These are phyloP conservation scores for Tausonia pullulans DNA, from an alignment of 1,284 basidiomycete genomes.

Conservation along the genomic window DNA sequence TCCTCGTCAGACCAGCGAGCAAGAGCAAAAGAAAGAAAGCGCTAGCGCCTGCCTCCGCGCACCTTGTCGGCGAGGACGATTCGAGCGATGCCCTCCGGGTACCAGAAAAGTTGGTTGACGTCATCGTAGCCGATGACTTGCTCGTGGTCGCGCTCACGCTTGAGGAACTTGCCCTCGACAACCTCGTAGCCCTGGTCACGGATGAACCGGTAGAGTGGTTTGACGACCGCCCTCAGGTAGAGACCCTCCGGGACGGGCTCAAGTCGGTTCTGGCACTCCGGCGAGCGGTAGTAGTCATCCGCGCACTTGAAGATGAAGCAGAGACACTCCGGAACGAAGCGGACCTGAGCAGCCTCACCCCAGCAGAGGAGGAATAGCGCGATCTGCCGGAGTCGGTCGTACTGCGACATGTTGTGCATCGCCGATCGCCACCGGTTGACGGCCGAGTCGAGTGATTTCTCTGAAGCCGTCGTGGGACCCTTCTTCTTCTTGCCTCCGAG, in stretches of 20 bases:
- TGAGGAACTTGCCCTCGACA: conserved; percentile 87
- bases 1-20: not conserved
- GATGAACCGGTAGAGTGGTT: conserved; percentile 94
- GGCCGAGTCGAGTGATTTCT: conserved; percentile 79
- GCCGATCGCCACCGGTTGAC: conserved; percentile 90
- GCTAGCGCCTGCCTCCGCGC: conserved; percentile 18
- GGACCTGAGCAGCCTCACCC: conserved; percentile 97
- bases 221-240: conserved; percentile 81
- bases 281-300: conserved; percentile 97
- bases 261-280: conserved; percentile 91
- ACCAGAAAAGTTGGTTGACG: conserved; percentile 99
- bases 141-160: conserved; percentile 86
- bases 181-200: conserved; percentile 98
- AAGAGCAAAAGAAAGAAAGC: not conserved
- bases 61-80: conserved; percentile 84
- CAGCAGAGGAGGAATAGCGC: conserved; percentile 93
- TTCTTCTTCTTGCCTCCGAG: conserved; percentile 44
- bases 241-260: conserved; percentile 93
- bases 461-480: conserved; percentile 42
- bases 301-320: conserved; percentile 99
- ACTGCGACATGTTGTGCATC: conserved; percentile 98
- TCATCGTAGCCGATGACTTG: conserved; percentile 98
- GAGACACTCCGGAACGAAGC: conserved; percentile 94
- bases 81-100: conserved; percentile 92
- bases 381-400: conserved; percentile 92